A percentile compares a stretch with the other conserved stretches of the same genome.
phyloP scores from a whole-genome alignment of 2,329 filamentous ascomycete genomes.

The Acrodontium crateriforme region DNA sequence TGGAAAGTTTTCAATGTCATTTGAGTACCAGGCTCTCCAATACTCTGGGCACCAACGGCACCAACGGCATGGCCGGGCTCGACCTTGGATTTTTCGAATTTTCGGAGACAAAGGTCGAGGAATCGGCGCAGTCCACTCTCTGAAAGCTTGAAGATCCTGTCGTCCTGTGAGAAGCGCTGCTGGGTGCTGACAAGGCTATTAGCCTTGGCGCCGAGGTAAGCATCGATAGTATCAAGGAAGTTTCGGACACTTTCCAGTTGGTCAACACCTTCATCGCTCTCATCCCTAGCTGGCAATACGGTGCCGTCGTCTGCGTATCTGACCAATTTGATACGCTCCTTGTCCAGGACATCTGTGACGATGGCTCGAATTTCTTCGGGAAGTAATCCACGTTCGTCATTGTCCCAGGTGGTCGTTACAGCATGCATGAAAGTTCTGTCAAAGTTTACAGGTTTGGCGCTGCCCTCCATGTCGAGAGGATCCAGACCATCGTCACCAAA shows the following conservation, averaged over 20 bases:
- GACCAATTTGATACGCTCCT: constrained; percentile 50
- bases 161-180: constrained; percentile 25
- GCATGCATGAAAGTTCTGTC: constrained; percentile 77
- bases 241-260: constrained; percentile 60
- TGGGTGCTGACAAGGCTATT: constrained; percentile 16
- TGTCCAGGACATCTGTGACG: constrained; percentile 53
- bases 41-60: constrained; percentile 91
- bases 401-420: constrained; percentile 63
- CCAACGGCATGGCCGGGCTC: constrained; percentile 94
- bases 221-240: constrained; percentile 66
- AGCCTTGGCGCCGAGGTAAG: constrained; percentile 43
- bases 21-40: constrained; percentile 94
- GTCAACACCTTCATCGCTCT: constrained; percentile 31
- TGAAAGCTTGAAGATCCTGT: constrained; percentile 76
- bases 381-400: constrained; percentile 57
- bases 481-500: constrained; percentile 94
- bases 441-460: constrained; percentile 83
- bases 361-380: constrained; percentile 59
- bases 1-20: constrained; percentile 99
- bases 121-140: constrained; percentile 54
- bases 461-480: constrained; percentile 94
- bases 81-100: constrained; percentile 81
- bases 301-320: constrained; percentile 16
- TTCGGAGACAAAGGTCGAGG: constrained; percentile 67
- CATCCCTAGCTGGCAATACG: constrained; percentile 53